Percentiles rank a stretch among this genome's conserved stretches.
Evolutionary conservation across 2,329 filamentous ascomycete genomes (phyloP).

Genomic region (Alternaria novae-zelandiae): DNA sequence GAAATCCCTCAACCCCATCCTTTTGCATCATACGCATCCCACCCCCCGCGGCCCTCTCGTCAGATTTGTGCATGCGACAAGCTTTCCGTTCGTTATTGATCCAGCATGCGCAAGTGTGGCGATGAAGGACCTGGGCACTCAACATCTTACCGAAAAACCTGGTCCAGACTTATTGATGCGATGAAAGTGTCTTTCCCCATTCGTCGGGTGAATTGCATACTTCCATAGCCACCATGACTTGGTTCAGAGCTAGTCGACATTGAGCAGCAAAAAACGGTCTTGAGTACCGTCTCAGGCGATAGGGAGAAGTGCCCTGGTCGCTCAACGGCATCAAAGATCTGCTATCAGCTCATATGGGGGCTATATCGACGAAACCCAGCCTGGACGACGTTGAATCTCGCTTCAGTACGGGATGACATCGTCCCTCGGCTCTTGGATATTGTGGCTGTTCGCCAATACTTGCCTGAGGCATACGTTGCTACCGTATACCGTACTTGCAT

Average conservation of each 20-base stretch:
- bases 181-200: conserved; percentile 1
- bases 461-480: conserved; percentile 3
- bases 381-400: conserved; percentile 12
- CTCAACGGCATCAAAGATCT: conserved; percentile 11
- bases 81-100: conserved; percentile 4
- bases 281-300: conserved; percentile 1
- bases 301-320: conserved; percentile 10
- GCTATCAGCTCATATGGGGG: conserved; percentile 11
- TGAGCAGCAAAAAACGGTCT: neutral
- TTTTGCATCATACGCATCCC: conserved; percentile 20
- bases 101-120: conserved; percentile 17
- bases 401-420: conserved; percentile 7
- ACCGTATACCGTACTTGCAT: conserved; percentile 14
- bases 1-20: conserved; percentile 23
- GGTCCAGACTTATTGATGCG: conserved; percentile 11
- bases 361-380: conserved; percentile 7
- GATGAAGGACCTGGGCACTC: conserved; percentile 3
- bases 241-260: neutral
- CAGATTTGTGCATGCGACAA: conserved; percentile 13
- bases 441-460: conserved; percentile 1
- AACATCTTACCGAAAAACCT: conserved; percentile 12
- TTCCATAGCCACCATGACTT: neutral
- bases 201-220: conserved; percentile 11
- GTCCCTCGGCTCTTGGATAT: conserved; percentile 4
- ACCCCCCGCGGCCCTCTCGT: conserved; percentile 9